These are phyloP conservation scores for Cordia subcordata DNA, from an alignment of 257 asterid genomes.

Conservation along the genomic window DNA sequence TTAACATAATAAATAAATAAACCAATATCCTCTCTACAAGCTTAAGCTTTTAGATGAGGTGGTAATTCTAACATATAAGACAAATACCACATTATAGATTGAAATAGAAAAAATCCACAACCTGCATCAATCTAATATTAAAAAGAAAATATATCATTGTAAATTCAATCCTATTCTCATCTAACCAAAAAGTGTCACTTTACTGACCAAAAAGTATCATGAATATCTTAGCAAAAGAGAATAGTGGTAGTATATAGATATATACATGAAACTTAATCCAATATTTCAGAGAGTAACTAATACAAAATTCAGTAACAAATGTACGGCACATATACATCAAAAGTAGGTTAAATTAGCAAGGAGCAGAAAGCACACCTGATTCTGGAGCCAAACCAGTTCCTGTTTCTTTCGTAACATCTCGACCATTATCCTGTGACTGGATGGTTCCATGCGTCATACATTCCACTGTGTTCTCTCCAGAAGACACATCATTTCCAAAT, in stretches of 20 bases:
- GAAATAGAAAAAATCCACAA: no score
- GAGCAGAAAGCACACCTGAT: constrained; percentile 39
- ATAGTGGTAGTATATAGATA: no score
- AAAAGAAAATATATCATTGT: no score
- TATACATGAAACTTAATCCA: no score
- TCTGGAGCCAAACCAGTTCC: constrained; percentile 23
- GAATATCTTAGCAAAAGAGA: neutral
- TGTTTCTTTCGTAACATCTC: constrained; percentile 23
- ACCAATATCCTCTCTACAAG: no score
- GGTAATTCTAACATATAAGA: no score
- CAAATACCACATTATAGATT: no score
- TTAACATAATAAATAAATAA: no score
- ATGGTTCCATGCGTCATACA: constrained; percentile 22
- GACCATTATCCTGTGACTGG: constrained; percentile 25
- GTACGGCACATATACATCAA: neutral
- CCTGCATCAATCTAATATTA: no score
- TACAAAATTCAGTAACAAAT: no score
- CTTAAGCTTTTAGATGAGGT: no score
- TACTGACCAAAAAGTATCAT: neutral
- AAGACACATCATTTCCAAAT: constrained; percentile 40
- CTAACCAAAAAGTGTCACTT: neutral
- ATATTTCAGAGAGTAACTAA: no score
- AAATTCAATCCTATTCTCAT: neutral
- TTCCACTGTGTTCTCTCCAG: constrained; percentile 27
- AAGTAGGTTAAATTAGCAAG: neutral